Evolutionary conservation across 257 asterid genomes (phyloP), one percentile per base, ranked within the genome.

Genomic region (Przewalskia tangutica): DNA sequence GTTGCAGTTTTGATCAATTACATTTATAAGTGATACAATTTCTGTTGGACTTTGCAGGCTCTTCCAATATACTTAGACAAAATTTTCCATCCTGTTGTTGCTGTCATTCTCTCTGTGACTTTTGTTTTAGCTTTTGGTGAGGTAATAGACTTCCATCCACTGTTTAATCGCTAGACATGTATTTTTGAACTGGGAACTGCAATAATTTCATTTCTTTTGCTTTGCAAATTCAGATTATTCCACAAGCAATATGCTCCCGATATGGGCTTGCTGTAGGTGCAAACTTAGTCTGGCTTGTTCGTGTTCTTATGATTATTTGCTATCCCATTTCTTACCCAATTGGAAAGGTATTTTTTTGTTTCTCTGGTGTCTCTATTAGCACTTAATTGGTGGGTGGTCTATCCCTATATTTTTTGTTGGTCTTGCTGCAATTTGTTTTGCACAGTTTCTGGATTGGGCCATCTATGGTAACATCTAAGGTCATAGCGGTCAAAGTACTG

Each of bases 241-340:
- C 99, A 8, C 99, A 96, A 90, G 95, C 99, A 10, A 91, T 92
- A 81, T 94, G 98, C 90, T 87, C 98, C 68, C 87, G 92, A 82
- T 91, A 96, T 81, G 99, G 99, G 86, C 90, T 96, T 82, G 95
- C 99, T n/a, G 97, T 96, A 71, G 99, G 99, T 58, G 99, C 98
- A 20, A 94, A 92, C 85, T 93, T 91, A 42, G 90, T 89, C 38
- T 94, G 98, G 98, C 98, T 96, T 10, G 99, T 96, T 81, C 98
- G 93, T 12, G 38, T 90, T 84, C 87, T 96, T 89, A 94, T 96
- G 98, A 90, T 93, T 79, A 73, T 96, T 77, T 94, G 98, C 88
- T 96, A 46, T 84, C 98, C 98, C 10, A 89, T 96, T 82, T 85
- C 98, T 83, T 96, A 89, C 87, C 99, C 99, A 2, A 94, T 93